phyloP scores from a whole-genome alignment of 1,139 yeast genomes.

The Zygosaccharomyces pseudobailii region DNA sequence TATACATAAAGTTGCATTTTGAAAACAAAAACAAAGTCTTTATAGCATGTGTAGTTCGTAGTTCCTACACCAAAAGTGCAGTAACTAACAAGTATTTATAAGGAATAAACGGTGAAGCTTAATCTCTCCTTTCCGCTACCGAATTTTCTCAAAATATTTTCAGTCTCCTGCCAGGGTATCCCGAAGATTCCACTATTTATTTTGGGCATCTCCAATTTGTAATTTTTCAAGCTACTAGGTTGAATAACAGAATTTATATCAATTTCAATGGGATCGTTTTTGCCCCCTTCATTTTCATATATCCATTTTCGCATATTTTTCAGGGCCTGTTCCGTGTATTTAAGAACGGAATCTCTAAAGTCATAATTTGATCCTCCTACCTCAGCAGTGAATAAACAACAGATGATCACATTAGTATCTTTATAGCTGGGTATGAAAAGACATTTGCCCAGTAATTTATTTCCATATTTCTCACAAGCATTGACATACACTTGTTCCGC shows the following conservation, averaged over 20 bases:
- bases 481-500: constrained; percentile 26
- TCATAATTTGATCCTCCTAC: constrained; percentile 24
- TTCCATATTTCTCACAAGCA: constrained; percentile 22
- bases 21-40: background rate
- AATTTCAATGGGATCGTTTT: constrained; percentile 7
- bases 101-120: constrained; percentile 4
- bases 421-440: constrained; percentile 24
- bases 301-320: constrained; percentile 8
- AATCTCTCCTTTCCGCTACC: constrained; percentile 1
- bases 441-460: constrained; percentile 24
- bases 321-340: constrained; percentile 20
- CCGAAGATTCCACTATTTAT: constrained; percentile 76
- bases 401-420: constrained; percentile 19
- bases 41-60: background rate
- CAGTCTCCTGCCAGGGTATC: constrained; percentile 76
- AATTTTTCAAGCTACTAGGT: constrained; percentile 12
- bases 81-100: background rate
- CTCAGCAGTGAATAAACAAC: constrained; percentile 27
- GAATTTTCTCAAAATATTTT: constrained; percentile 38
- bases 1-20: background rate
- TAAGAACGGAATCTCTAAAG: constrained; percentile 14
- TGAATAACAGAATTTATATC: background rate
- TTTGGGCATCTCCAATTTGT: constrained; percentile 57
- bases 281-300: background rate
- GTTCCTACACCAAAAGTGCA: background rate